Percentiles rank a stretch among this genome's conserved stretches.
Evolutionary conservation across 2,329 filamentous ascomycete species (phyloP).

Genomic region (Myrmaecium sp.): DNA sequence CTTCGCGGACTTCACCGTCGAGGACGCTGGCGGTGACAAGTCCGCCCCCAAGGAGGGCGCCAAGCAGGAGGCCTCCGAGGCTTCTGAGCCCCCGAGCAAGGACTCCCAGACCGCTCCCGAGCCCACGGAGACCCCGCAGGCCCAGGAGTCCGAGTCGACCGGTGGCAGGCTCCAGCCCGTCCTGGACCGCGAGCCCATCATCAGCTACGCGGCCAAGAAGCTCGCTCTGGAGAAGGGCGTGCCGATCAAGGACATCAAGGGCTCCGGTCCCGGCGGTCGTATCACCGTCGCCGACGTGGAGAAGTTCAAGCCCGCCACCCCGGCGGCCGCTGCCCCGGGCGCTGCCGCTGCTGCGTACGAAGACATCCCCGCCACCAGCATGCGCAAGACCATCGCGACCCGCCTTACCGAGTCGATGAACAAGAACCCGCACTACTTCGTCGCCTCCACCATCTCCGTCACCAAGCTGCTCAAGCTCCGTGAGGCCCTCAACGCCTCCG

Average conservation of each 20-base stretch:
- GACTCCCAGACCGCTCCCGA: slow-evolving; percentile 41
- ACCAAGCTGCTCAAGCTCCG: slow-evolving; percentile 93
- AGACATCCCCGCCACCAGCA: slow-evolving; percentile 70
- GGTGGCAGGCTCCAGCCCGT: slow-evolving; percentile 66
- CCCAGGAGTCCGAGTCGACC: slow-evolving; percentile 55
- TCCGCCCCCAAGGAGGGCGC: slow-evolving; percentile 42
- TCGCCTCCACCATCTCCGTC: slow-evolving; percentile 79
- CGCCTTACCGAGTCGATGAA: slow-evolving; percentile 78
- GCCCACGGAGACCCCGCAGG: slow-evolving; percentile 30
- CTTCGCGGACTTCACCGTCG: slow-evolving; percentile 75
- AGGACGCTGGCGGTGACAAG: slow-evolving; percentile 80
- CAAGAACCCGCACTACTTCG: slow-evolving; percentile 97
- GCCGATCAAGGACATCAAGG: slow-evolving; percentile 63
- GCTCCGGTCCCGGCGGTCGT: slow-evolving; percentile 67
- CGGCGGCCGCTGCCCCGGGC: slow-evolving; percentile 26
- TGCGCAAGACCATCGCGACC: slow-evolving; percentile 95
- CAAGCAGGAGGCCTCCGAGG: slow-evolving; percentile 46
- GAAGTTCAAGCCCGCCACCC: slow-evolving; percentile 49
- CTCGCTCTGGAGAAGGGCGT: slow-evolving; percentile 76
- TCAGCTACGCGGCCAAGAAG: slow-evolving; percentile 57
- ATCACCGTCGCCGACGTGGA: slow-evolving; percentile 89
- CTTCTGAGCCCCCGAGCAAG: slow-evolving; percentile 41
- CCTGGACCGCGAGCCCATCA: slow-evolving; percentile 65
- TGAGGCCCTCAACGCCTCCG: slow-evolving; percentile 72
- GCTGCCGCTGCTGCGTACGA: slow-evolving; percentile 48